Evolutionary conservation across 352 stramenopile species (phyloP), one percentile per base, ranked within the genome.

Genomic region (Globisporangium recalcitrans): DNA sequence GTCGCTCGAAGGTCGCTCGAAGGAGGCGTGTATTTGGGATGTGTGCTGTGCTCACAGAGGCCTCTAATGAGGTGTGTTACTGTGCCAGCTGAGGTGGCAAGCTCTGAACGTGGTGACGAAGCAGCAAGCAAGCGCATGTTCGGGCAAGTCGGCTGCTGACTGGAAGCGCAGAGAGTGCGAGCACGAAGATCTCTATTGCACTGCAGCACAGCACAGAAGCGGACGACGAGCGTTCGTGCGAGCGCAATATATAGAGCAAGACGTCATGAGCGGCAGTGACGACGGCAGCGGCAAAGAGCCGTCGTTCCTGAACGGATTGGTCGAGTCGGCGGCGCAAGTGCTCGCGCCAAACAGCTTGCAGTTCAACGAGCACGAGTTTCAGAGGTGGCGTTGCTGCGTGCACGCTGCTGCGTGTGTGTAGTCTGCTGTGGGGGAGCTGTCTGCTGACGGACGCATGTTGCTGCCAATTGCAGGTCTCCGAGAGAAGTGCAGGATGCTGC

Each of bases 361-460:
- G 62, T 87, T 90, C 57, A 87, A 88, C 61, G 77, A 87, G 58
- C 68, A 87, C 34, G 82, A 91, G 60, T 90, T 91, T 55, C 75
- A 91, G 60, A 63, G 73, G 82, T 91, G 24, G 6, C n/a, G 21
- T 26, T 42, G 29, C 7, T 13, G 16, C 6, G 24, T 7, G 9
- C 13, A 1, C 19, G 22, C 10, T 16, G 27, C n/a, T n/a, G 11
- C 13, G 19, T 7, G 14, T 13, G 9, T 19, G 2, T 21, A 8
- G 2, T 53, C 14, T 22, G 4, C 47, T 53, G 10, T 3, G 9
- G 6, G 26, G 1, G 26, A 27, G 5, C 14, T 53, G 26, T 21
- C 3, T 53, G 13, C 24, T 53, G 47, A 53, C 5, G 36, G 13
- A 19, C 3, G 19, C 24, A 16, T 11, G 5, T 38, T 6, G 22